Evolutionary conservation across 2,329 filamentous ascomycete genomes (phyloP), one percentile per base, ranked within the genome.

Genomic region (Thelonectria discophora): DNA sequence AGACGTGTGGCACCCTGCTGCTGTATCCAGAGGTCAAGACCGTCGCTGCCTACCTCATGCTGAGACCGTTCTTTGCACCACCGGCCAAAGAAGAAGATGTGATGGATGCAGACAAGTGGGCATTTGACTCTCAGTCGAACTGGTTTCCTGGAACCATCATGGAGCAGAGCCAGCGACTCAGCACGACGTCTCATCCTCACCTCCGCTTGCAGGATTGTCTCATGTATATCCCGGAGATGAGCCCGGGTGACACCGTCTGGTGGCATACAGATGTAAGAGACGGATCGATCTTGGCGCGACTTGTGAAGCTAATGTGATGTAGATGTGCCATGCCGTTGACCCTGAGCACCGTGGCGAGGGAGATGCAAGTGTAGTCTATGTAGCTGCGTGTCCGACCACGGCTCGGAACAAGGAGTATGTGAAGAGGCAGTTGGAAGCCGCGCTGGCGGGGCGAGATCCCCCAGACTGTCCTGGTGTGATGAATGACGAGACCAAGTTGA

Each of bases 241-340:
- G 42, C 20, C 56, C 60, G 3, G 60, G 60, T 2, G 60, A 63
- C 34, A 60, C 60, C 3, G 56, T 63, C 24, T 63, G 60, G 60
- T 63, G 60, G 60, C 60, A 63, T n/a, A 63, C 56, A 11, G 60
- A 63, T 55, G 60, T 63, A 39, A 52, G 60, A 30, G 34, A 6
- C 34, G 8, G 15, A 13, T n/a, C 18, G n/a, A 0, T 3, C 15
- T 18, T 37, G 5, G 5, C 24, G 8, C 17, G 4, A 32, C 5
- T 20, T 3, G 13, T 37, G 24, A 45, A 54, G 11, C 55, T 62
- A 17, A 62, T n/a, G 12, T 5, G 46, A 3, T 3, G 18, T 37
- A 75, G 73, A 72, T 79, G 58, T 74, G 74, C 32, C 77, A 79
- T 60, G 77, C 77, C 5, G 77, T 79, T 18, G 76, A 79, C 42